These are phyloP conservation scores for Podila verticillata DNA, from an alignment of 192 early-diverging fungal species.

Conservation along the genomic window DNA sequence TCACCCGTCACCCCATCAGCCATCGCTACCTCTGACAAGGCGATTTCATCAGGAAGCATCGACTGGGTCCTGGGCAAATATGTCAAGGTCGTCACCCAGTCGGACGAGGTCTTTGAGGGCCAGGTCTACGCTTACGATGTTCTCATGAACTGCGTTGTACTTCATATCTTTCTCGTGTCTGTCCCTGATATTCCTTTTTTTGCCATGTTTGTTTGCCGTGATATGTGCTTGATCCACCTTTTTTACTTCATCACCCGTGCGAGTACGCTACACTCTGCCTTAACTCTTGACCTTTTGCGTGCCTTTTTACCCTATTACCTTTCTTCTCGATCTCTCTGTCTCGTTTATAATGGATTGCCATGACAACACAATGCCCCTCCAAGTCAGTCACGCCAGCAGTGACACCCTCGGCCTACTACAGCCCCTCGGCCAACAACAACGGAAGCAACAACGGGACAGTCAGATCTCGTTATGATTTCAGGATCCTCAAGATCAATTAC, in stretches of 20 bases:
- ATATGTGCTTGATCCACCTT: neutral
- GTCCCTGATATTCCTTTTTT: conserved; percentile 3
- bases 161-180: conserved; percentile 69
- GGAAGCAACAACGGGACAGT: conserved; percentile 1
- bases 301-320: conserved; percentile 4
- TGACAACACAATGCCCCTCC: conserved; percentile 50
- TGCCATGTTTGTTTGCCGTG: neutral
- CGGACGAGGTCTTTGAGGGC: conserved; percentile 64
- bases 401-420: conserved; percentile 30
- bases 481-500: conserved; percentile 66
- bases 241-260: too few species aligned
- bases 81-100: conserved; percentile 58
- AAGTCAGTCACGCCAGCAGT: conserved; percentile 16
- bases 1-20: conserved; percentile 5
- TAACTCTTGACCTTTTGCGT: conserved; percentile 25
- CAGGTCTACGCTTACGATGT: conserved; percentile 66
- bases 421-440: conserved; percentile 15
- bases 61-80: conserved; percentile 58
- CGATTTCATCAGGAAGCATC: conserved; percentile 36
- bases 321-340: neutral
- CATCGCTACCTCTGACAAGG: neutral
- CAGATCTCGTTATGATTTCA: conserved; percentile 52
- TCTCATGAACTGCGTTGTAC: conserved; percentile 67
- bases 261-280: conserved; percentile 12
- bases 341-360: conserved; percentile 1